Base-by-base conservation (phyloP, 2,329 filamentous ascomycete genomes). In the Byssothecium circinans region DNA sequence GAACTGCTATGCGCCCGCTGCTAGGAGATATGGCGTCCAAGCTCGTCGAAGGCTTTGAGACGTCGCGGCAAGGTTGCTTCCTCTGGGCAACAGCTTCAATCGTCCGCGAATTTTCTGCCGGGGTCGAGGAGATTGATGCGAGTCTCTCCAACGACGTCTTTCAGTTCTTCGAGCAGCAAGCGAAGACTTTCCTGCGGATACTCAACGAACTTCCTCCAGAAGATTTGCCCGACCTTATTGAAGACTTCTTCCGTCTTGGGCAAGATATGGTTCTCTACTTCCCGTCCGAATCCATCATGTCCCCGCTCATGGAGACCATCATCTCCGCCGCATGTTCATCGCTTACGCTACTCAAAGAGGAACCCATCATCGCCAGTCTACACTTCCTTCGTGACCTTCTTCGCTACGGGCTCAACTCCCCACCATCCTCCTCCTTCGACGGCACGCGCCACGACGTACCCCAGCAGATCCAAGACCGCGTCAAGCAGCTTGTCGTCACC, bases 61-160 rank as follows among this genome's bases (percentile, higher is more conserved):
- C 82, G 15, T 96, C 92, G 10, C 83, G 86, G 51, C 92, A 99
- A 72, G 94, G 94, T 11, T 96, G 92, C 69, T 99, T 99, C 79
- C 79, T 99, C n/a, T 99, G 94, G 94, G 92, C 94, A 1, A 96
- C 92, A 2, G 89, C 91, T 56, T 90, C 92, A 8, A 95, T 99
- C 53, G 81, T 99, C 23, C 87, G 94, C 49, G 94, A 99, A 70
- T 99, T 97, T 67, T 94, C 90, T 0, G 89, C 95, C 60, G 91
- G 92, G 34, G 84, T 88, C 34, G 91, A 96, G 59, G 84, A 88
- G 51, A 88, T 97, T 17, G 87, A 92, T 45, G 81, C 86, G 41
- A 77, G 81, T n/a, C 95, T 90, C 5, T 89, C 88, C 14, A 85
- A 90, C 45, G 88, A 88, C 55, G 95, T 99, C 46, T 99, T 95